Percentiles rank a stretch among this genome's conserved stretches.
Evolutionary conservation across 2,329 filamentous ascomycete species (phyloP).

Genomic region (Macrophomina phaseolina): DNA sequence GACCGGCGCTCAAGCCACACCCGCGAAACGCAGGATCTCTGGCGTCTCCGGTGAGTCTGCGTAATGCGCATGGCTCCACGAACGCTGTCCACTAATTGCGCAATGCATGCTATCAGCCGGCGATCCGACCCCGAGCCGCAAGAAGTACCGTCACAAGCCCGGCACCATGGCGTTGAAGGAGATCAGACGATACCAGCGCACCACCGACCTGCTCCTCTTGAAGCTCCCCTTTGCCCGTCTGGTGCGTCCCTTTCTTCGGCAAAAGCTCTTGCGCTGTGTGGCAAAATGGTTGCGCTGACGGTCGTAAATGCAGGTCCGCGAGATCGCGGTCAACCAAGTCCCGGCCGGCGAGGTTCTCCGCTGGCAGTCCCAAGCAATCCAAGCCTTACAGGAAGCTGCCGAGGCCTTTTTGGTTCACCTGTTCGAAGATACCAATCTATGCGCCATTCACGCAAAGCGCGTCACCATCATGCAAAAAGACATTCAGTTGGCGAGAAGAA

Average conservation of each 20-base stretch:
- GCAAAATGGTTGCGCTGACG: too few species aligned
- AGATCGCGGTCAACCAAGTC: conserved; percentile 97
- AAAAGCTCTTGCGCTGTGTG: not conserved
- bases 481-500: conserved; percentile 93
- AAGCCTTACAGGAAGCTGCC: conserved; percentile 96
- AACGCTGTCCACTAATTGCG: too few species aligned
- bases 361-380: conserved; percentile 98
- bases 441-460: conserved; percentile 98
- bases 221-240: conserved; percentile 98
- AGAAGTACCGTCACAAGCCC: conserved; percentile 52
- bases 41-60: conserved; percentile 1
- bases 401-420: conserved; percentile 98
- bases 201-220: conserved; percentile 92
- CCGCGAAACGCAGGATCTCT: conserved; percentile 1
- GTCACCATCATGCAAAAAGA: conserved; percentile 98
- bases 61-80: too few species aligned
- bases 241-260: conserved; percentile 48
- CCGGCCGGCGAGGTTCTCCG: conserved; percentile 72
- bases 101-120: conserved; percentile 32
- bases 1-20: not conserved
- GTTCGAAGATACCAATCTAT: conserved; percentile 98
- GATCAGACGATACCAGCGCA: conserved; percentile 98
- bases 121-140: conserved; percentile 37
- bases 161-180: conserved; percentile 96
- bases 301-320: conserved; percentile 51